Base-by-base conservation (phyloP, 345 rosid species). In the Dipteronia sinensis region DNA sequence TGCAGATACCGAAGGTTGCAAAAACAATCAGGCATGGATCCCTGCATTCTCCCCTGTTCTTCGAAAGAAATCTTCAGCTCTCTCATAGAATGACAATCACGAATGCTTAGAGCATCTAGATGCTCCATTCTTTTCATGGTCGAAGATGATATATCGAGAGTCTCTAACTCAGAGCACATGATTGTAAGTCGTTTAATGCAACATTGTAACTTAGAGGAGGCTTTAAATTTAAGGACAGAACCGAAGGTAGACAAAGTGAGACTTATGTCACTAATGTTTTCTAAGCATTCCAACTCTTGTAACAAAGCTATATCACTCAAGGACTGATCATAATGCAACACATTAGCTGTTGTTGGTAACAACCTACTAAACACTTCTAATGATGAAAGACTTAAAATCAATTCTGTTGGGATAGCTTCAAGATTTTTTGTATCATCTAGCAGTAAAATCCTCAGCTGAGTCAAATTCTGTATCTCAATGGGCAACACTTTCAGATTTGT, bases 361-460 rank as follows among this genome's bases (percentile, higher is more conserved):
- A 74, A 17, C 34, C 69, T 23, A 47, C 77, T 64, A 47, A 74
- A 74, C 7, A 74, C 71, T 75, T 34, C 34, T 40, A 80, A 15
- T 3, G 42, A 25, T 2, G 69, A 58, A 1, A 81, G 70, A 61
- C 73, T 46, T 44, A 69, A 58, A 59, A 81, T 13, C 42, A 67
- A 40, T 56, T 19, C 38, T 0, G 1, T 42, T 12, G 77, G 53
- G 12, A 77, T 59, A 16, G 23, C 31, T 7, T 22, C 2, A 1
- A 81, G 71, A 6, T 5, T 17, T 0, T 3, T 2, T 12, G 51
- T 76, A 1, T 40, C 23, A 42, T 81, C 75, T 67, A 77, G n/a
- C 11, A 71, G 34, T 16, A 81, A 29, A 34, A 76, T 42, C 51
- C 13, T 76, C 53, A 67, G 27, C 7, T 72, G 53, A 2, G 2